Conservation (phyloP, 176 grass and related monocot genomes). For the Zea luxurians region DNA sequence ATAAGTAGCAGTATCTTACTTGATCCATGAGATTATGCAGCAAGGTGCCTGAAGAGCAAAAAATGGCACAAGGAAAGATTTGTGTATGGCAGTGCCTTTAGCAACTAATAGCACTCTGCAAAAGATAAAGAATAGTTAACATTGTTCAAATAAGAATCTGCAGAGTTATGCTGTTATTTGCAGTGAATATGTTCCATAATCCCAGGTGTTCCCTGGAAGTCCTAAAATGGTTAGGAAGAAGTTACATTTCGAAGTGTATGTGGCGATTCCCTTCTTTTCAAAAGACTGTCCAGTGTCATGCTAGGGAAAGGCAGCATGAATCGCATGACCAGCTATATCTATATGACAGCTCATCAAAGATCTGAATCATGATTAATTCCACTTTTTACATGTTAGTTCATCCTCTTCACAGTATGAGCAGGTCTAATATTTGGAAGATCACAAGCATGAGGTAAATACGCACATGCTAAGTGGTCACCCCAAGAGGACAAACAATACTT, state of each 20-base stretch:
- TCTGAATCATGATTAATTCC: conserved; percentile 1
- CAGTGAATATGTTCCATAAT: neutral
- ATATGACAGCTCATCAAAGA: conserved; percentile 3
- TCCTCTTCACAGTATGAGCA: neutral
- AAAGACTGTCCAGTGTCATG: conserved; percentile 9
- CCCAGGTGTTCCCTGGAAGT: neutral
- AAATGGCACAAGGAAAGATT: conserved; percentile 91
- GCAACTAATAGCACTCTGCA: conserved; percentile 79
- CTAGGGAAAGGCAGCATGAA: neutral
- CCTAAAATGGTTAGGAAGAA: conserved; percentile 10
- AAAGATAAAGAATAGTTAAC: conserved; percentile 24
- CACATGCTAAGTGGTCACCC: neutral
- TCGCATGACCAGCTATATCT: conserved; percentile 1
- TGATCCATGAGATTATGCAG: conserved; percentile 83
- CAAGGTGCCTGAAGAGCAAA: conserved; percentile 80
- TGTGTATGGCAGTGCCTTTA: conserved; percentile 85
- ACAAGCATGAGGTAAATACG: neutral
- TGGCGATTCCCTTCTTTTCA: neutral
- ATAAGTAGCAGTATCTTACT: conserved; percentile 58
- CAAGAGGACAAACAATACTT: neutral
- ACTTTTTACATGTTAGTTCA: neutral
- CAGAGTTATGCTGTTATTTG: neutral
- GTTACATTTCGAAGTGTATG: neutral
- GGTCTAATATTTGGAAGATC: neutral
- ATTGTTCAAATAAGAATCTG: conserved; percentile 9